Evolutionary conservation across 305 asterid genomes (phyloP).

Genomic region (Fraxinus latifolia): DNA sequence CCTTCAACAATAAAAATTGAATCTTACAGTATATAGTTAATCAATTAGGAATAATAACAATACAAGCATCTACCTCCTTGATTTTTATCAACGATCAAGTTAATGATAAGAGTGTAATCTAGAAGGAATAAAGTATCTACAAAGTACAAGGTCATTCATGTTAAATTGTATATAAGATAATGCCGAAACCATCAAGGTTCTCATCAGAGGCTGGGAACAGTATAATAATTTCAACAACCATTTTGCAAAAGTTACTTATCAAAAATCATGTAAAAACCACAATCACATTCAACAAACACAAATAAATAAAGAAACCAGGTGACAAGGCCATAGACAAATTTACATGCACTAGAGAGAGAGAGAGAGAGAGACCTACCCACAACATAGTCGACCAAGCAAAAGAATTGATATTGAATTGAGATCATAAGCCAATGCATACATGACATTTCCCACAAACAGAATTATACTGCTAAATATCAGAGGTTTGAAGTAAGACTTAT

Average conservation of each 20-base stretch:
- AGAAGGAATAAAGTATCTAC: background rate
- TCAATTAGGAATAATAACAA: background rate
- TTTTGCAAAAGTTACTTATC: background rate
- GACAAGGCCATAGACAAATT: background rate
- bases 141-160: background rate
- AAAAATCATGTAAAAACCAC: background rate
- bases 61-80: background rate
- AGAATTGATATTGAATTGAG: constrained; percentile 67
- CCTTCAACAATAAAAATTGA: background rate
- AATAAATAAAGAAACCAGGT: background rate
- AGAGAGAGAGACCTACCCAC: constrained; percentile 56
- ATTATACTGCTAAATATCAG: constrained; percentile 88
- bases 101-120: background rate
- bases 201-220: background rate
- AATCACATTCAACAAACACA: background rate
- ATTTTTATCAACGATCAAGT: background rate
- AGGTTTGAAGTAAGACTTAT: constrained; percentile 82
- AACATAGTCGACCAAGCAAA: constrained; percentile 76
- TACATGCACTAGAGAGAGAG: background rate
- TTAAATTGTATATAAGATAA: background rate
- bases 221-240: background rate
- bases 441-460: constrained; percentile 63
- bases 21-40: background rate
- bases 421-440: constrained; percentile 94
- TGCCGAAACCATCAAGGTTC: background rate